Evolutionary conservation across 371 early-diverging fungal genomes (phyloP).

Genomic region (Apophysomyces ossiformis): DNA sequence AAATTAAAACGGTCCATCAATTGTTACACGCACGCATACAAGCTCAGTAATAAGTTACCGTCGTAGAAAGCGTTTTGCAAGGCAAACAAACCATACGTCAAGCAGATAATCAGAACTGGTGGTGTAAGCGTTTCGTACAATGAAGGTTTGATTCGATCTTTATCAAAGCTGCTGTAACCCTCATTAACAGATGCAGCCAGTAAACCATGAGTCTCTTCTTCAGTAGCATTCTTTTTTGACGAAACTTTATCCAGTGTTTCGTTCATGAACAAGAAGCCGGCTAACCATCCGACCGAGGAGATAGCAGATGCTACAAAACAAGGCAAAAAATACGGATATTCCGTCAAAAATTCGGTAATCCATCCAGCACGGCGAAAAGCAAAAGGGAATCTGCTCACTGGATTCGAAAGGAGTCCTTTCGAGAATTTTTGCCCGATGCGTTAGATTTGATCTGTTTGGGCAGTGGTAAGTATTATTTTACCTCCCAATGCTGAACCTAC

Average conservation of each 20-base stretch:
- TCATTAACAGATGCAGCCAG: too few species aligned
- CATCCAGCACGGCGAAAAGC: constrained; percentile 63
- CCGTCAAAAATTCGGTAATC: constrained; percentile 58
- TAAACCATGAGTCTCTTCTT: too few species aligned
- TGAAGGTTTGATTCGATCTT: constrained; percentile 18
- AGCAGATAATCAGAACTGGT: constrained; percentile 40
- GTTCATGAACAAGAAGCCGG: constrained; percentile 73
- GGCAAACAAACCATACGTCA: constrained; percentile 37
- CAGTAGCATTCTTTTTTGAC: background rate
- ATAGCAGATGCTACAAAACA: constrained; percentile 74
- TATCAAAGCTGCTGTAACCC: background rate
- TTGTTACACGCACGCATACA: too few species aligned
- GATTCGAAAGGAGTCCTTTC: constrained; percentile 71
- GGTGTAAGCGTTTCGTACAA: constrained; percentile 46
- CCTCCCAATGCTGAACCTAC: constrained; percentile 82
- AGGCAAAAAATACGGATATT: constrained; percentile 86
- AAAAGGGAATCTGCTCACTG: constrained; percentile 68
- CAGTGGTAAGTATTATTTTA: background rate
- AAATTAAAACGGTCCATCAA: background rate
- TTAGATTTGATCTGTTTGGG: background rate
- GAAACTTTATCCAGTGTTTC: constrained; percentile 59
- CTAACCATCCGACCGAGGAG: constrained; percentile 62
- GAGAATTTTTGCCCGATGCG: too few species aligned
- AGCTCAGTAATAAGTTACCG: constrained; percentile 21
- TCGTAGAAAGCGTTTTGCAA: constrained; percentile 47